These are phyloP conservation scores for Eimeria maxima DNA, from an alignment of 169 alveolate species.

Conservation along the genomic window DNA sequence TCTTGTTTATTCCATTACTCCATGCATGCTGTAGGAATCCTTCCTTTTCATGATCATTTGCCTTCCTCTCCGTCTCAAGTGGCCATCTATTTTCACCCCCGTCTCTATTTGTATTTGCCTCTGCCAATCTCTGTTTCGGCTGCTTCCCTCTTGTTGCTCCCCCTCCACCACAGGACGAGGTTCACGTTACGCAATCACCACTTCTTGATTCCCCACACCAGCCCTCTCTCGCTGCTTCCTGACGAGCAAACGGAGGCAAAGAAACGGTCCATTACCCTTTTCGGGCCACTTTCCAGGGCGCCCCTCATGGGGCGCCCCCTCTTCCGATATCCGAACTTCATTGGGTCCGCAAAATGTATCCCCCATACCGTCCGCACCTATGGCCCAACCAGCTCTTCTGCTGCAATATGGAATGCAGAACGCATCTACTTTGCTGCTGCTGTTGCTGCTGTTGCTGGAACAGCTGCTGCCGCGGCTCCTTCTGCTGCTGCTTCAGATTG, in stretches of 20 bases:
- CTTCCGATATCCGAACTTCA: background rate
- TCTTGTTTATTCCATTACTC: background rate
- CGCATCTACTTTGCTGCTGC: slow-evolving; percentile 23
- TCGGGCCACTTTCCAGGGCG: background rate
- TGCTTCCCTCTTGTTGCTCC: background rate
- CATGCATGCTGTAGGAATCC: background rate
- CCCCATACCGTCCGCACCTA: background rate
- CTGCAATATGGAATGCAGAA: background rate
- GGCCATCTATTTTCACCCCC: background rate
- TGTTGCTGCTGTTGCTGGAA: background rate
- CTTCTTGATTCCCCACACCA: background rate
- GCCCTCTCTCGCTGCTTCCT: background rate
- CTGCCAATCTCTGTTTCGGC: background rate
- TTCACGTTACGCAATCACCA: background rate
- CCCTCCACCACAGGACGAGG: background rate
- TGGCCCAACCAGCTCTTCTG: background rate
- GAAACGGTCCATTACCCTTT: background rate
- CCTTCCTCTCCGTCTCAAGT: background rate
- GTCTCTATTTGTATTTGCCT: background rate
- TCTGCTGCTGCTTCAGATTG: slow-evolving; percentile 11
- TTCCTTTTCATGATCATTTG: background rate
- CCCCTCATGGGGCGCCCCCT: background rate
- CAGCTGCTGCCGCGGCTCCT: slow-evolving; percentile 47
- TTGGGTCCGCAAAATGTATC: background rate
- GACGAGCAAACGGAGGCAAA: background rate